Evolutionary conservation across 495 filamentous ascomycete genomes (phyloP).

Genomic region (Amphirosellinia nigrospora): DNA sequence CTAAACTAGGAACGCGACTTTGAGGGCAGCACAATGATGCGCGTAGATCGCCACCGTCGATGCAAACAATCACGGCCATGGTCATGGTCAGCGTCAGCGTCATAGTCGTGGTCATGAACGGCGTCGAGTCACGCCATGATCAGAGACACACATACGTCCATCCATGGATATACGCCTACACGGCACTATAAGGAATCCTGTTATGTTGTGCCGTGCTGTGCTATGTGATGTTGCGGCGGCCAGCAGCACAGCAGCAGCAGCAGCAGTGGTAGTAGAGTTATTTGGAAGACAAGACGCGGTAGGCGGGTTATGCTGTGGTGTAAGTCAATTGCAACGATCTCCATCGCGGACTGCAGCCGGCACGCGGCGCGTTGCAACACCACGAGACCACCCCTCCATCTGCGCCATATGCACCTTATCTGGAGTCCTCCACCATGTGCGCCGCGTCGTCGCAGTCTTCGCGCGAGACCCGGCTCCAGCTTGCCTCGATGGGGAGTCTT

Average conservation of each 20-base stretch:
- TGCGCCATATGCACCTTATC: conserved; percentile 23
- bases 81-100: too few species aligned
- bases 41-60: conserved; percentile 2
- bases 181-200: conserved; percentile 2
- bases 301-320: neutral
- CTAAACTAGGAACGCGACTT: neutral
- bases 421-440: conserved; percentile 20
- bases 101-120: conserved; percentile 21
- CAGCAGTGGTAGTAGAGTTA: neutral
- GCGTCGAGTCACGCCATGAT: neutral
- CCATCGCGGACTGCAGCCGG: conserved; percentile 27
- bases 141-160: conserved; percentile 11
- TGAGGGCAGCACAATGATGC: conserved; percentile 3
- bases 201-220: neutral
- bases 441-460: conserved; percentile 16
- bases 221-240: neutral
- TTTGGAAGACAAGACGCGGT: conserved; percentile 15
- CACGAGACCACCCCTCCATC: conserved; percentile 24
- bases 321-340: conserved; percentile 22
- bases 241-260: neutral
- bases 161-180: neutral
- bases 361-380: conserved; percentile 25
- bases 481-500: conserved; percentile 7
- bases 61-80: neutral
- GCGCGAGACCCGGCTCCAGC: conserved; percentile 11